These are phyloP conservation scores for Malbranchea zuffiana DNA, from an alignment of 2,329 filamentous ascomycete genomes.

Conservation along the genomic window DNA sequence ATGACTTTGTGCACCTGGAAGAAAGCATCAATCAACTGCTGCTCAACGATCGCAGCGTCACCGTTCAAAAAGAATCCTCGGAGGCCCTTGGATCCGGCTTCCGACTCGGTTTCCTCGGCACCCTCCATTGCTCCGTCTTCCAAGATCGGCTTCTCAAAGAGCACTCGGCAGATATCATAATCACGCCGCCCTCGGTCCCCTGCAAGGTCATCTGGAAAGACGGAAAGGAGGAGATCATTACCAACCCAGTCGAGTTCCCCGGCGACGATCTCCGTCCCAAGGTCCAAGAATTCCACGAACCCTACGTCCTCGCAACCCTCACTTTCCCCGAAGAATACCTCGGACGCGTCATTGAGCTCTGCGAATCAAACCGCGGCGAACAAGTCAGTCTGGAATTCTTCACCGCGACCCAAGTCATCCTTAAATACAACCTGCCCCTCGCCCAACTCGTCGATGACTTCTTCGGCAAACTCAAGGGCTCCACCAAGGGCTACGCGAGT, in stretches of 20 bases:
- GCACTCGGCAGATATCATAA: slow-evolving; percentile 88
- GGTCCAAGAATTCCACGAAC: slow-evolving; percentile 55
- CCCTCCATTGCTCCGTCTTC: slow-evolving; percentile 96
- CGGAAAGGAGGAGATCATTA: slow-evolving; percentile 66
- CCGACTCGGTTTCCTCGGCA: slow-evolving; percentile 90
- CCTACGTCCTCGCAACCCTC: slow-evolving; percentile 71
- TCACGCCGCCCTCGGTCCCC: slow-evolving; percentile 89
- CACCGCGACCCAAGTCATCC: slow-evolving; percentile 79
- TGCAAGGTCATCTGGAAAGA: slow-evolving; percentile 73
- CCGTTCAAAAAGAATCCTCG: slow-evolving; percentile 84
- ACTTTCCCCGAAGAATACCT: slow-evolving; percentile 91
- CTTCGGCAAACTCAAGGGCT: slow-evolving; percentile 90
- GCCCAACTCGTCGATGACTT: slow-evolving; percentile 91
- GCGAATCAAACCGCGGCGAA: slow-evolving; percentile 76
- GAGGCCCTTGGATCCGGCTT: slow-evolving; percentile 90
- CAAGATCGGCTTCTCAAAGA: slow-evolving; percentile 91
- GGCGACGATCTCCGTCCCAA: slow-evolving; percentile 53
- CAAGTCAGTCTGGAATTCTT: slow-evolving; percentile 88
- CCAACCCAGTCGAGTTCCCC: slow-evolving; percentile 81
- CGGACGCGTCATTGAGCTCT: slow-evolving; percentile 88
- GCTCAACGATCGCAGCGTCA: slow-evolving; percentile 90
- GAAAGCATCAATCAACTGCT: slow-evolving; percentile 91
- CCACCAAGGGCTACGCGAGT: slow-evolving; percentile 88
- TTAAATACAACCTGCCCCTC: slow-evolving; percentile 82
- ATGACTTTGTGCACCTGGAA: slow-evolving; percentile 74